Conservation (phyloP, 345 rosid genomes). For the Hibiscus trionum region DNA sequence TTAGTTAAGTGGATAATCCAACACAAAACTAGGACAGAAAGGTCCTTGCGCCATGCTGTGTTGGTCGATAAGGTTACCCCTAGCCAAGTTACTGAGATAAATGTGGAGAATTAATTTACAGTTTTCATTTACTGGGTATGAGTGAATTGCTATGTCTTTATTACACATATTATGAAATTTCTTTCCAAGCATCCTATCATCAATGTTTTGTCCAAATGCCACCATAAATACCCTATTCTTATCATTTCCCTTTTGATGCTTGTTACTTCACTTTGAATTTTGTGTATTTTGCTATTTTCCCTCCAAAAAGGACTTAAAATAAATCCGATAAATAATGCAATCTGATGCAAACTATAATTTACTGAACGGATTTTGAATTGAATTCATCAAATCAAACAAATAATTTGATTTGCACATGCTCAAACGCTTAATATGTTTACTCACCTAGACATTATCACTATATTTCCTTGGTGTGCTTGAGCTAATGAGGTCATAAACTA, state of each 20-base stretch:
- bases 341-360: too few species aligned
- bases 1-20: too few species aligned
- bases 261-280: not conserved
- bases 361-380: too few species aligned
- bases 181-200: not conserved
- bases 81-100: not conserved
- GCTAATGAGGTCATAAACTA: not conserved
- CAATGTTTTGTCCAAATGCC: conserved; percentile 1
- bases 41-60: too few species aligned
- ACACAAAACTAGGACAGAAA: too few species aligned
- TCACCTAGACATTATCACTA: not conserved
- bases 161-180: not conserved
- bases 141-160: not conserved
- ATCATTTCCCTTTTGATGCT: conserved; percentile 2
- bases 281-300: not conserved
- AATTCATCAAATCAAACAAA: too few species aligned
- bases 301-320: not conserved
- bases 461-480: not conserved
- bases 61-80: not conserved
- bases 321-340: too few species aligned
- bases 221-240: conserved; percentile 5
- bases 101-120: not conserved
- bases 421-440: not conserved
- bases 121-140: not conserved
- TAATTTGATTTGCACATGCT: too few species aligned